Conservation (phyloP, 1,139 yeast genomes). For the Taiozyma sp. region DNA sequence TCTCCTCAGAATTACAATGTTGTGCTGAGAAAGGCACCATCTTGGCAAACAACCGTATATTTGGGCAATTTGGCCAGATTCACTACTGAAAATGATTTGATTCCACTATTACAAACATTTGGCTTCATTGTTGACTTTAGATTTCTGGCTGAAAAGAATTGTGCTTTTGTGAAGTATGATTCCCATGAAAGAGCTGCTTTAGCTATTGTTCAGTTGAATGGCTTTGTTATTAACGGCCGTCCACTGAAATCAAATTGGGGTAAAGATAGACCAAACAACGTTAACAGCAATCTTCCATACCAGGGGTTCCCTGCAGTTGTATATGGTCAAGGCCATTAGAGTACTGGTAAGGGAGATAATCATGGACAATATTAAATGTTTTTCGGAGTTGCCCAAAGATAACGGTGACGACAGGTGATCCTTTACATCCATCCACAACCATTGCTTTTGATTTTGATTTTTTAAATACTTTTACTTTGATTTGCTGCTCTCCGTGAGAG, state of each 20-base stretch:
- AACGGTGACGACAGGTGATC: background rate
- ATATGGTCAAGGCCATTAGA: constrained; percentile 26
- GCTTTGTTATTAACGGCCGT: constrained; percentile 74
- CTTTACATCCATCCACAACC: background rate
- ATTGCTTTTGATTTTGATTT: background rate
- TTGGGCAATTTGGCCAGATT: constrained; percentile 81
- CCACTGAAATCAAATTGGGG: constrained; percentile 90
- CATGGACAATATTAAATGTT: background rate
- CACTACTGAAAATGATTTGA: constrained; percentile 67
- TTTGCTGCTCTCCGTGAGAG: background rate
- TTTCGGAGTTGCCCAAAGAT: background rate
- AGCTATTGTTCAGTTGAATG: constrained; percentile 78
- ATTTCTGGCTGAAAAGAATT: constrained; percentile 75
- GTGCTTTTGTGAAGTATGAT: constrained; percentile 84
- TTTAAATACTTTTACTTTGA: background rate
- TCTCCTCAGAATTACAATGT: constrained; percentile 62
- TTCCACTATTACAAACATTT: constrained; percentile 74
- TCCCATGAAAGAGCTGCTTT: constrained; percentile 86
- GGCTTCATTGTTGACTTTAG: constrained; percentile 82
- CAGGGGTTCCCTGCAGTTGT: constrained; percentile 32
- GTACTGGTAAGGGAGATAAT: background rate
- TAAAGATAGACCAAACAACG: constrained; percentile 45
- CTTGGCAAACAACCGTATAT: constrained; percentile 86
- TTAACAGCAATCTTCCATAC: constrained; percentile 28
- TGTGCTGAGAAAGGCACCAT: constrained; percentile 72